Evolutionary conservation across 805 yeast genomes (phyloP).

Genomic region (Nakazawaea wickerhamii): DNA sequence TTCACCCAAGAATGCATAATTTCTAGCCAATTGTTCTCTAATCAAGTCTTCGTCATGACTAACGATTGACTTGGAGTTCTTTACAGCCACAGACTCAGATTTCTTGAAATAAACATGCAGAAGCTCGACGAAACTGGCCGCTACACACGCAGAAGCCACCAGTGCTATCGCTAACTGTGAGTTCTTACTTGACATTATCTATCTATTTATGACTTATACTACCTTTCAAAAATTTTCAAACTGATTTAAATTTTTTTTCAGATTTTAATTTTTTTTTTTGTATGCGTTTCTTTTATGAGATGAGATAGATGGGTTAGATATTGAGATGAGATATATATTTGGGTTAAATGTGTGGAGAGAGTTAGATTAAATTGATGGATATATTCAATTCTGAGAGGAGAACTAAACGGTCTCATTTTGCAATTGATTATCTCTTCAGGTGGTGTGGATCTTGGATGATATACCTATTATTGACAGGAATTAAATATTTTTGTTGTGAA

Average conservation of each 20-base stretch:
- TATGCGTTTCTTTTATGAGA: background rate
- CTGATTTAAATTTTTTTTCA: background rate
- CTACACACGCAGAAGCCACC: conserved; percentile 27
- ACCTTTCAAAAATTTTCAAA: background rate
- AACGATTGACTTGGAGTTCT: background rate
- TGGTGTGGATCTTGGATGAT: too few relatives aligned
- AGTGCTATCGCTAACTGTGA: conserved; percentile 14
- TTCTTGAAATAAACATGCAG: conserved; percentile 23
- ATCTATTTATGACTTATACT: background rate
- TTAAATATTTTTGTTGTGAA: too few relatives aligned
- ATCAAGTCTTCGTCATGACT: conserved; percentile 61
- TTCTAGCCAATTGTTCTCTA: conserved; percentile 88
- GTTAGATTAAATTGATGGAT: too few relatives aligned
- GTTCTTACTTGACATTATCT: conserved; percentile 3
- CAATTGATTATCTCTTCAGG: background rate
- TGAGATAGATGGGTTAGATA: background rate
- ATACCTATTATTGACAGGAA: too few relatives aligned
- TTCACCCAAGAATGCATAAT: conserved; percentile 86
- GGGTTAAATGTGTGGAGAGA: background rate
- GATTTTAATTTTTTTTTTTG: background rate
- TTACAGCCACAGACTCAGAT: too few relatives aligned
- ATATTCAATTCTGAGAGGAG: too few relatives aligned
- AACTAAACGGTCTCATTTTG: background rate
- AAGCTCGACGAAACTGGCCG: conserved; percentile 32
- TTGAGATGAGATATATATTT: background rate